Base-by-base conservation (phyloP, 2,329 filamentous ascomycete species). In the Cephalotrichum gorgonifer region DNA sequence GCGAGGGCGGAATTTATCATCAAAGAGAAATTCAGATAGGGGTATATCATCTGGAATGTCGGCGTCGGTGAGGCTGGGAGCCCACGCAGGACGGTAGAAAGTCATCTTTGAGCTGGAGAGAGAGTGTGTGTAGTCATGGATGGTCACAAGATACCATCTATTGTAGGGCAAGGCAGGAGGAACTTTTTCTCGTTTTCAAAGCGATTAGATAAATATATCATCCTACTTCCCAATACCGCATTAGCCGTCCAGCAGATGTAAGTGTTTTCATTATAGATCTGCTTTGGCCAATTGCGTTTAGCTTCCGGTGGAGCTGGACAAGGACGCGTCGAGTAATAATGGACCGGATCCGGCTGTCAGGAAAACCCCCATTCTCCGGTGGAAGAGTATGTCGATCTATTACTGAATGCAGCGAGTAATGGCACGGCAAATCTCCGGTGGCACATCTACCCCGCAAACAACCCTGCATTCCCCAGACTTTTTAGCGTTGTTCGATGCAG, bases 11-110 rank as follows among this genome's bases (percentile, higher is more conserved):
- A 43, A 43, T 26, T 31, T 31, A n/a, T 48, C 47, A 25, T 43
- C 22, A 22, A 48, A 48, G 26, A 48, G 38, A 33, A 48, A 48
- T 6, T 48, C 47, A 20, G 27, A 43, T 31, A 48, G 20, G 20
- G 47, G 35, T 22, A 48, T 17, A 31, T 48, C 39, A 48, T 48
- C 47, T 20, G 47, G 47, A 25, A 48, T 48, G 11, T 48, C 47
- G 47, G 39, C 38, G 8, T 48, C 47, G n/a, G 38, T 48, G 26
- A 48, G 25, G 25, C 20, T 43, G 26, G 47, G 47, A 43, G 39
- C 47, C 47, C 47, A 48, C 30, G 47, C 6, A 17, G 47, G 47
- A 25, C 25, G 38, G 30, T 48, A 31, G 27, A 48, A 48, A 23
- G 30, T n/a, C 27, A 48, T 43, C n/a, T n/a, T 48, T 48, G 27